Base-by-base conservation (phyloP, 768 basidiomycete genomes). In the Mycena leptocephala region DNA sequence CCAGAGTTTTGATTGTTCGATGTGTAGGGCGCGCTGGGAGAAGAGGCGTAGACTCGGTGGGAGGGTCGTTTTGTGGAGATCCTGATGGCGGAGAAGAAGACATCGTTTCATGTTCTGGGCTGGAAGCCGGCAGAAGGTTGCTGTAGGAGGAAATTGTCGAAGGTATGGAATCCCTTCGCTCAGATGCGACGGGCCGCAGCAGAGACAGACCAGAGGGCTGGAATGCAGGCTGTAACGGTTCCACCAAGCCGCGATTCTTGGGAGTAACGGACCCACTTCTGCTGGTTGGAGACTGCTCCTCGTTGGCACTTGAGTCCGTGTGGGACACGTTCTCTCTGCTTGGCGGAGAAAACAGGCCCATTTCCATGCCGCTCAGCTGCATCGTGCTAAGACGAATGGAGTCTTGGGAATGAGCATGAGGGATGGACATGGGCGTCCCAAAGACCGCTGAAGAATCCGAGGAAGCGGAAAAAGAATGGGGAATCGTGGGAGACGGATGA, bases 301-400 rank as follows among this genome's bases (percentile, higher is more conserved):
- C n/a, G n/a, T n/a, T n/a, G n/a, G n/a, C n/a, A n/a, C n/a, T n/a
- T n/a, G n/a, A n/a, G n/a, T n/a, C n/a, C n/a, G n/a, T n/a, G n/a
- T n/a, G n/a, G n/a, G 32, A 32, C 79, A 76, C 43, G 58, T 74
- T 75, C 55, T 72, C 75, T 11, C 43, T 56, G 56, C 26, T 37
- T 32, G 83, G 81, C 8, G 85, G 81, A 20, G 89, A 83, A 70
- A 87, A 82, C 5, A 89, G 70, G 53, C 70, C 75, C 75, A 76
- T 76, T 56, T 78, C 84, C 82, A 92, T 88, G 67, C 85, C 87
- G 22, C 94, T 94, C 4, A 96, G 87, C 65, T 93, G 88, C 81
- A 95, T 88, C 0, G 95, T 95, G 76, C 85, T 88, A 39, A 90
- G 86, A 22, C 95, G 91, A 74, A 95, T 96, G 33, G 89, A 87